Conservation (phyloP, 768 basidiomycete genomes). For the Sarcodon sp. region DNA sequence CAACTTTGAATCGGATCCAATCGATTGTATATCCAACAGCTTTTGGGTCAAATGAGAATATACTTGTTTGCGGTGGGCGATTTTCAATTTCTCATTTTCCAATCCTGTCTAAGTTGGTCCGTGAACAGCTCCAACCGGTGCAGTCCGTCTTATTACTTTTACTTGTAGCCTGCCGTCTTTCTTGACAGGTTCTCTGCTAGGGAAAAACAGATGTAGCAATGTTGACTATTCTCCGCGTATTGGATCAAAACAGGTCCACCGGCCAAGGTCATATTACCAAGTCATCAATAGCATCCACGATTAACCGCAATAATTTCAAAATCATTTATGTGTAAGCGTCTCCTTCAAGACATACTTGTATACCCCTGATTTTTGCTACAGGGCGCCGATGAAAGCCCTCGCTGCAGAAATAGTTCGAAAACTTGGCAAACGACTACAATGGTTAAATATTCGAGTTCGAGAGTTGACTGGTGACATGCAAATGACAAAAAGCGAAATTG, state of each 20-base stretch:
- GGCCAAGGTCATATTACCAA: slow-evolving; percentile 13
- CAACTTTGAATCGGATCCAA: slow-evolving; percentile 83
- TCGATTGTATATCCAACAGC: slow-evolving; percentile 91
- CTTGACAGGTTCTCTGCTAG: slow-evolving; percentile 22
- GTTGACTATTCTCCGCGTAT: slow-evolving; percentile 81
- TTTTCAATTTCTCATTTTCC: slow-evolving; percentile 1
- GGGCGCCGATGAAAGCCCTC: slow-evolving; percentile 97
- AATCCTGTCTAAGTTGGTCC: not conserved
- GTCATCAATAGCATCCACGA: slow-evolving; percentile 26
- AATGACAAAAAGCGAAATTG: slow-evolving; percentile 85
- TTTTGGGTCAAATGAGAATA: slow-evolving; percentile 91
- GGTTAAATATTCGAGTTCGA: slow-evolving; percentile 77
- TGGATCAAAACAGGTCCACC: slow-evolving; percentile 51
- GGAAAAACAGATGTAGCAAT: slow-evolving; percentile 99
- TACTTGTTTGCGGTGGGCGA: slow-evolving; percentile 76
- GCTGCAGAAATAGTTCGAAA: slow-evolving; percentile 94
- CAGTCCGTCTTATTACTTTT: slow-evolving; percentile 37
- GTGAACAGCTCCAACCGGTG: slow-evolving; percentile 84
- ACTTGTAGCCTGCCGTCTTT: not conserved
- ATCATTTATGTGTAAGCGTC: slow-evolving; percentile 83
- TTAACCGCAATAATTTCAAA: slow-evolving; percentile 72
- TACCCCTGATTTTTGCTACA: slow-evolving; percentile 14
- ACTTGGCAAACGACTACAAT: slow-evolving; percentile 75
- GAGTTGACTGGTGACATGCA: slow-evolving; percentile 99
- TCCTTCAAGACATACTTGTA: not conserved